phyloP scores from a whole-genome alignment of 306 rosid species.

The Albizia julibrissin region DNA sequence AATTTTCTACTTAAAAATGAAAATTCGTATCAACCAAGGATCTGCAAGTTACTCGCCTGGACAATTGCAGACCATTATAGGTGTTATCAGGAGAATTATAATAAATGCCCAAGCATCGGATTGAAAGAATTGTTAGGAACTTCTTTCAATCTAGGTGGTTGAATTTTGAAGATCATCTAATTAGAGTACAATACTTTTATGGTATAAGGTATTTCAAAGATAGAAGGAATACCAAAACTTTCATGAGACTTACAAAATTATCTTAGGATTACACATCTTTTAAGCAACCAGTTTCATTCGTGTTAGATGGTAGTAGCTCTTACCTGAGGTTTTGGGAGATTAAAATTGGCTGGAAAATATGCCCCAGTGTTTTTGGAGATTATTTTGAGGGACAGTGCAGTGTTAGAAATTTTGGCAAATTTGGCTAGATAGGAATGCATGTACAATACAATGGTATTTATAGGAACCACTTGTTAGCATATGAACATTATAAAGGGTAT shows the following conservation, averaged over 20 bases:
- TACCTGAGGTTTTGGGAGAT: neutral
- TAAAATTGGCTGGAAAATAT: neutral
- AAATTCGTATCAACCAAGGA: conserved; percentile 2
- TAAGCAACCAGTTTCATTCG: neutral
- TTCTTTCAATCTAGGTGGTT: neutral
- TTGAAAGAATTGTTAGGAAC: neutral
- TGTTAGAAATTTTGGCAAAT: neutral
- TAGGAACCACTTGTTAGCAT: neutral
- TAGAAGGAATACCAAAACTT: neutral
- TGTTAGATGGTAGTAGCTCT: neutral
- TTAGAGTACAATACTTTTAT: neutral
- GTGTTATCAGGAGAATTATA: neutral
- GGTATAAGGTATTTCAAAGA: neutral
- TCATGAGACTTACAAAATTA: neutral
- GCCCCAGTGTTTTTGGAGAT: neutral
- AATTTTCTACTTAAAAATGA: neutral
- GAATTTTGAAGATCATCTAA: neutral
- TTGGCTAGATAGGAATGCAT: neutral
- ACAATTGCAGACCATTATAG: neutral
- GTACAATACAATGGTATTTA: neutral
- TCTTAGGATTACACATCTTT: neutral
- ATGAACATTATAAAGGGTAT: neutral
- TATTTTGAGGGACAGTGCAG: neutral
- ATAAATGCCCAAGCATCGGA: neutral
- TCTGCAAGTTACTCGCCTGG: neutral